Evolutionary conservation across 129 eudicot genomes (phyloP), one percentile per base, ranked within the genome.

Genomic region (Helianthus annuus): DNA sequence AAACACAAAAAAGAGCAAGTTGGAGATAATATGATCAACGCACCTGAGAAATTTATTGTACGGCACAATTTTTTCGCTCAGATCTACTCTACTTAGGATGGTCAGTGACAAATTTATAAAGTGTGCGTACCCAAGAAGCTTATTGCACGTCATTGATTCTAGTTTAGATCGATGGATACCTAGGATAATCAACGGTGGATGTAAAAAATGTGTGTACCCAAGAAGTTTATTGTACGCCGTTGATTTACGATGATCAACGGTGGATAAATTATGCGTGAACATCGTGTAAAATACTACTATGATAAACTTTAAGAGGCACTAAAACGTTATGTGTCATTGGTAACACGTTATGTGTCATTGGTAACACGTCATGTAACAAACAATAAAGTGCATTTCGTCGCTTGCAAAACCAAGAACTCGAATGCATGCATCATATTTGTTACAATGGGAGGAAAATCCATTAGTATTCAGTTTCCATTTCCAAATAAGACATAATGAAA

Each of bases 301-400:
- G 34, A 13, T 24, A 44, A 71, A 32, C n/a, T 59, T 10, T 40
- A 59, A 60, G 65, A 60, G 40, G 77, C 77, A 46, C 62, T 27
- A 27, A 72, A 34, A 49, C 32, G 36, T 48, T 59, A 72, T 14
- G 5, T 10, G 56, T 39, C 60, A 64, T 64, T 14, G 4, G 55
- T 39, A 74, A 52, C 79, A 64, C 54, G 15, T 42, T 3, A 62
- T 38, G 64, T 51, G 56, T 39, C 60, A 64, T 64, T 14, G 4
- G 55, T 39, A 74, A 52, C 79, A 64, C 54, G 15, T 42, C 6
- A 62, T 38, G 64, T 51, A 52, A 64, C 17, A 55, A 42, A 57
- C 56, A 56, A 70, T 56, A 56, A 38, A 54, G 34, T 38, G 22
- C 54, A 55, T 19, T 40, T 19, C 52, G 27, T 19, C 8, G 61